A percentile compares a stretch with the other conserved stretches of the same genome.
Evolutionary conservation across 140 eudicot species (phyloP).

Genomic region (Senecio squalidus): DNA sequence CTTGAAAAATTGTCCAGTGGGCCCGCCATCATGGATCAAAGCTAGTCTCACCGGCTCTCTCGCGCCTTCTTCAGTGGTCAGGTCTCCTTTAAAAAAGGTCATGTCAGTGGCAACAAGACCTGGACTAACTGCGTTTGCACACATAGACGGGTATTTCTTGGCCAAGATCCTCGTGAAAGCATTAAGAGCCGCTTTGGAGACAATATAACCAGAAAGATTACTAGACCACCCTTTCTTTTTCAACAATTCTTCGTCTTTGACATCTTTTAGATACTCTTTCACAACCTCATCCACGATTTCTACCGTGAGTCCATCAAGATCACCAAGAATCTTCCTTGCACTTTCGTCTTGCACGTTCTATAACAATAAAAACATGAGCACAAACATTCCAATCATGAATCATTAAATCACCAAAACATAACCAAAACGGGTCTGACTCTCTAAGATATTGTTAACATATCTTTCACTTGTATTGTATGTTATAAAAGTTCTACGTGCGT

Average conservation of each 20-base stretch:
- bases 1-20: slow-evolving; percentile 20
- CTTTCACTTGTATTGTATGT: not conserved
- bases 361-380: not conserved
- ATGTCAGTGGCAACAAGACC: slow-evolving; percentile 27
- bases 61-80: slow-evolving; percentile 31
- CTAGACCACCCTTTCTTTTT: slow-evolving; percentile 26
- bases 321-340: slow-evolving; percentile 20
- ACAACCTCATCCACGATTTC: slow-evolving; percentile 23
- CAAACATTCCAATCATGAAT: not conserved
- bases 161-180: slow-evolving; percentile 27
- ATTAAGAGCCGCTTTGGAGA: slow-evolving; percentile 29
- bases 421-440: not conserved
- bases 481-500: not conserved
- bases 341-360: slow-evolving; percentile 20
- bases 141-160: slow-evolving; percentile 16
- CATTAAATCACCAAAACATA: not conserved
- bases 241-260: slow-evolving; percentile 14
- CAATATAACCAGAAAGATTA: slow-evolving; percentile 26
- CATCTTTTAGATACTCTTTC: slow-evolving; percentile 20
- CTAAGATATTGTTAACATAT: not conserved
- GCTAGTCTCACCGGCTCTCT: slow-evolving; percentile 24
- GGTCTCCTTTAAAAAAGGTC: slow-evolving; percentile 16
- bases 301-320: slow-evolving; percentile 24
- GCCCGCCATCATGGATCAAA: slow-evolving; percentile 28
- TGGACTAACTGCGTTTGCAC: slow-evolving; percentile 22